Evolutionary conservation across 2,329 filamentous ascomycete genomes (phyloP).

Genomic region (Trichoderma breve): DNA sequence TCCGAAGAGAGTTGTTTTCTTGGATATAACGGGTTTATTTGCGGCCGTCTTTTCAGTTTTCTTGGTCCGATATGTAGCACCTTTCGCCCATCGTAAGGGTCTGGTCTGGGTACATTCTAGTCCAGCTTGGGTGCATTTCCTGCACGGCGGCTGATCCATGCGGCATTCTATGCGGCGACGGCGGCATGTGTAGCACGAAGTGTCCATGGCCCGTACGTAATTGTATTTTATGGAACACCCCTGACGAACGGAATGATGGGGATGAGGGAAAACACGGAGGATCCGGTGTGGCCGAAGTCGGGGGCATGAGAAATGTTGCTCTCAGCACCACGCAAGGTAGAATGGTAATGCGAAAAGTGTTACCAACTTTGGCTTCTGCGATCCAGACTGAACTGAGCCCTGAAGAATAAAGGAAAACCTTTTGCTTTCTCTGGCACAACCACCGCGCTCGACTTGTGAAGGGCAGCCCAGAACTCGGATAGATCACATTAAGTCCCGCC

Average conservation of each 20-base stretch:
- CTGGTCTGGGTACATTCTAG: neutral
- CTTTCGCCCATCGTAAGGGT: neutral
- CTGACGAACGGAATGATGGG: neutral
- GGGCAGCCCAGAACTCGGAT: neutral
- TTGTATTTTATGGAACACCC: neutral
- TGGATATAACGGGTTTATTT: neutral
- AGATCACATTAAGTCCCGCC: neutral
- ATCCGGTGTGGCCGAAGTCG: neutral
- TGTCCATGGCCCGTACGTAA: neutral
- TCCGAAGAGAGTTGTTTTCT: neutral
- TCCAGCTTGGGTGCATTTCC: neutral
- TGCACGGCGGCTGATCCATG: neutral
- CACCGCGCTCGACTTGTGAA: neutral
- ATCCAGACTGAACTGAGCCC: neutral
- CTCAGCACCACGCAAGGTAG: neutral
- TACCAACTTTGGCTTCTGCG: neutral
- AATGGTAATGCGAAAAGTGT: neutral
- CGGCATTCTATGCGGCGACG: neutral
- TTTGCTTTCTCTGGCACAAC: neutral
- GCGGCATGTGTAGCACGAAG: neutral
- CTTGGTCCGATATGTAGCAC: neutral
- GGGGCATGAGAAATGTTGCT: neutral
- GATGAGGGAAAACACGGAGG: neutral
- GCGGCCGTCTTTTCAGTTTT: neutral
- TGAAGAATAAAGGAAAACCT: neutral